Evolutionary conservation across 1,284 basidiomycete species (phyloP).

Genomic region (Gomphus bonarii): DNA sequence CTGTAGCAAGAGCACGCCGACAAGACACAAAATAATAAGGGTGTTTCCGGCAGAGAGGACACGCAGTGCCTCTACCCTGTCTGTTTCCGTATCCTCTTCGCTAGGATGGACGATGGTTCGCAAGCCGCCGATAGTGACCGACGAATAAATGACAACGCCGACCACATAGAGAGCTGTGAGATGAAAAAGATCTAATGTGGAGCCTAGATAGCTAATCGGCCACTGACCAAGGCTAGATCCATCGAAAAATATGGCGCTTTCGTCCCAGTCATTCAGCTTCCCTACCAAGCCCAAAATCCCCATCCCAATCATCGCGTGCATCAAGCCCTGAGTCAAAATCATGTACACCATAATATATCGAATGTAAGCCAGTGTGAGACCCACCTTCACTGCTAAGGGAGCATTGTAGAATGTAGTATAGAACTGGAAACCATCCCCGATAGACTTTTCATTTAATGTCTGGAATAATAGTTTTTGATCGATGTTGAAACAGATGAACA

Average conservation of each 20-base stretch:
- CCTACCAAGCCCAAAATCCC: conserved; percentile 63
- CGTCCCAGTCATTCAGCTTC: conserved; percentile 79
- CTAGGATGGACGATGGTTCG: conserved; percentile 58
- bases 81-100: conserved; percentile 43
- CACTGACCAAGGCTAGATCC: conserved; percentile 68
- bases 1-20: conserved; percentile 43
- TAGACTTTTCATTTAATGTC: conserved; percentile 46
- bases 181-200: conserved; percentile 4
- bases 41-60: conserved; percentile 78
- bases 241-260: conserved; percentile 88
- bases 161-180: conserved; percentile 62
- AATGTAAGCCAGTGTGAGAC: conserved; percentile 13
- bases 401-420: conserved; percentile 87
- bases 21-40: conserved; percentile 61
- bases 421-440: conserved; percentile 74
- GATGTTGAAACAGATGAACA: conserved; percentile 82
- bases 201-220: neutral
- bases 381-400: conserved; percentile 79
- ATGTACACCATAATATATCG: neutral
- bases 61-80: conserved; percentile 68
- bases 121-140: conserved; percentile 68
- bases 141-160: conserved; percentile 65
- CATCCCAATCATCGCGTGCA: conserved; percentile 73
- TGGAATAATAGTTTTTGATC: conserved; percentile 77
- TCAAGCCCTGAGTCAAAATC: conserved; percentile 47